Percentiles rank a stretch among this genome's conserved stretches.
Evolutionary conservation across 2,329 filamentous ascomycete genomes (phyloP).

Genomic region (Hymenoscyphus albidus): DNA sequence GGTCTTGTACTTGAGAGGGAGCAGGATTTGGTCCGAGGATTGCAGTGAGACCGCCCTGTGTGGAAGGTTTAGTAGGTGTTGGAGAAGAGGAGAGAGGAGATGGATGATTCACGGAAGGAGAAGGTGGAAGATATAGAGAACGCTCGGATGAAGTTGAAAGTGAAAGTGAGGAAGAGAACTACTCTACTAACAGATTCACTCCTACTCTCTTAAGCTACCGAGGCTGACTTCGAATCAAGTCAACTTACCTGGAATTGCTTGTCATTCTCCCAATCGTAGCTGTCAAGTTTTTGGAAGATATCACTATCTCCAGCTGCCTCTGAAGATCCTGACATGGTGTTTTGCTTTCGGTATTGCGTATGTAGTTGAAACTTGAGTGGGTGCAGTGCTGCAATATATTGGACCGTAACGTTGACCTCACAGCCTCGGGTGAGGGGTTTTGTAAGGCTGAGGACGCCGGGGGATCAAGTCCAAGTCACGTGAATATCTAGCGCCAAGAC

Average conservation of each 20-base stretch:
- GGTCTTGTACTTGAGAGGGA: constrained; percentile 49
- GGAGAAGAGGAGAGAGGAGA: not conserved
- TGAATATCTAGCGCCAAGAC: not conserved
- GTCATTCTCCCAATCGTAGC: constrained; percentile 65
- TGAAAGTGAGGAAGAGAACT: too few species aligned
- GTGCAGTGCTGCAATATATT: not conserved
- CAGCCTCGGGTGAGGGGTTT: not conserved
- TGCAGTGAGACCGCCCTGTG: constrained; percentile 55
- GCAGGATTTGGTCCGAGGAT: constrained; percentile 58
- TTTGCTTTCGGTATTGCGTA: constrained; percentile 3
- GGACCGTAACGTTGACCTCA: not conserved
- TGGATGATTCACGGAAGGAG: not conserved
- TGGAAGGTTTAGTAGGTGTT: not conserved
- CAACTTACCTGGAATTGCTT: constrained; percentile 58
- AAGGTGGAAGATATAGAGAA: not conserved
- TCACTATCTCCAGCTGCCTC: constrained; percentile 32
- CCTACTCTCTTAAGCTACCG: constrained; percentile 9
- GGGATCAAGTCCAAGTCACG: not conserved
- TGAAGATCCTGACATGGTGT: not conserved
- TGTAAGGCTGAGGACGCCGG: constrained; percentile 1
- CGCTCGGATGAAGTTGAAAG: not conserved
- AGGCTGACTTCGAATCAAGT: constrained; percentile 17
- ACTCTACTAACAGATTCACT: too few species aligned
- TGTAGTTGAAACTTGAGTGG: not conserved
- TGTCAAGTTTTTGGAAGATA: constrained; percentile 59